Evolutionary conservation across 768 basidiomycete species (phyloP).

Genomic region (Cyclocybe cylindracea): DNA sequence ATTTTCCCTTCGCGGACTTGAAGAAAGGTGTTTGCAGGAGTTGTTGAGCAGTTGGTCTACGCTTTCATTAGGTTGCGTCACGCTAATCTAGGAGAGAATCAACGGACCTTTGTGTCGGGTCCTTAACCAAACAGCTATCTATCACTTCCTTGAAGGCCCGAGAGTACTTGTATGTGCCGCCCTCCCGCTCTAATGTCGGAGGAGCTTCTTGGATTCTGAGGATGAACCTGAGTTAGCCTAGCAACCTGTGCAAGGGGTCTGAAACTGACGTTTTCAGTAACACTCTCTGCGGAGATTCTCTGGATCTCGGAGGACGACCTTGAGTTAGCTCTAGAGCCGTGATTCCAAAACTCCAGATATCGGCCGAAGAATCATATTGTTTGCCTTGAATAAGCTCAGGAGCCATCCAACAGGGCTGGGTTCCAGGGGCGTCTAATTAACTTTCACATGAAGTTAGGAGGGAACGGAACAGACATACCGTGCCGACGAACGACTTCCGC

Average conservation of each 20-base stretch:
- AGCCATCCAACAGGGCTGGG: slow-evolving; percentile 93
- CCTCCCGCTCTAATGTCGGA: slow-evolving; percentile 74
- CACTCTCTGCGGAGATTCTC: slow-evolving; percentile 72
- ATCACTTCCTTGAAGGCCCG: slow-evolving; percentile 83
- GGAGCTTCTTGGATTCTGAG: slow-evolving; percentile 72
- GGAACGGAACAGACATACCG: slow-evolving; percentile 43
- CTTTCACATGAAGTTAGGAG: not conserved
- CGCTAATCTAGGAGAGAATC: not conserved
- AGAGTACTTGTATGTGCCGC: slow-evolving; percentile 74
- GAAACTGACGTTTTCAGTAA: slow-evolving; percentile 66
- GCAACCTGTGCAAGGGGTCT: not conserved
- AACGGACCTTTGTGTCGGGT: slow-evolving; percentile 73
- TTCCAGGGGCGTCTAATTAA: not conserved
- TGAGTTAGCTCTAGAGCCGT: slow-evolving; percentile 90
- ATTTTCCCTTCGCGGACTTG: slow-evolving; percentile 74
- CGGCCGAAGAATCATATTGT: slow-evolving; percentile 83
- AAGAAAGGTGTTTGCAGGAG: slow-evolving; percentile 83
- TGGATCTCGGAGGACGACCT: slow-evolving; percentile 83
- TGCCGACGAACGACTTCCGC: slow-evolving; percentile 91
- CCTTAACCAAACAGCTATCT: slow-evolving; percentile 80
- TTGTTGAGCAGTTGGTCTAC: slow-evolving; percentile 74
- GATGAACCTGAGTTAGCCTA: slow-evolving; percentile 1
- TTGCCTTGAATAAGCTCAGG: slow-evolving; percentile 88
- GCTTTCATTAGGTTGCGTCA: not conserved
- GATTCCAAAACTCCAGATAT: slow-evolving; percentile 97